These are phyloP conservation scores for Puccinia triticina DNA, from an alignment of 1,284 basidiomycete species.

Conservation along the genomic window DNA sequence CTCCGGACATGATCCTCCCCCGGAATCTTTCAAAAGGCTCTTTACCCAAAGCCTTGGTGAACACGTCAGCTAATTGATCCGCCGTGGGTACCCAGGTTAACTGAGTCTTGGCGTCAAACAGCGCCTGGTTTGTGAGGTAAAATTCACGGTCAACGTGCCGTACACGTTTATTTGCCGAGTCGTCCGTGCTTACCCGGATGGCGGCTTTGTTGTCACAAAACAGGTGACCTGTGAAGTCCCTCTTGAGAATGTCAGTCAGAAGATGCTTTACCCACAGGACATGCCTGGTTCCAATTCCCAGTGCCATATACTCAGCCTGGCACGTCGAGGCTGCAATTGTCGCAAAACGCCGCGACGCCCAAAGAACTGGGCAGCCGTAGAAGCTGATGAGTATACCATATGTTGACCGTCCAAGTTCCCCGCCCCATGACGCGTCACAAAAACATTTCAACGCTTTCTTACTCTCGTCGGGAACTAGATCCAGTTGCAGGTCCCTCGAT, in stretches of 20 bases:
- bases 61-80: slow-evolving; percentile 2
- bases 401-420: no score
- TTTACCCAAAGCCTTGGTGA: slow-evolving; percentile 21
- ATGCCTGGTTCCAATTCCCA: not conserved
- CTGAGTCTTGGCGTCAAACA: not conserved
- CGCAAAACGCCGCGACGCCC: not conserved
- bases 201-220: not conserved
- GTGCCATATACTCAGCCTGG: slow-evolving; percentile 18
- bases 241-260: not conserved
- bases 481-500: not conserved
- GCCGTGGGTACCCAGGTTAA: not conserved
- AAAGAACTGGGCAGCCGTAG: not conserved
- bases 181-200: not conserved
- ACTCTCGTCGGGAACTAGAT: not conserved
- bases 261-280: not conserved
- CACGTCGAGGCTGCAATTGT: not conserved
- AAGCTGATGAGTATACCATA: no score
- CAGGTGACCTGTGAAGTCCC: not conserved
- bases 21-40: no score
- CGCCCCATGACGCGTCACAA: not conserved
- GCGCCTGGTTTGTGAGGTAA: not conserved
- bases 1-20: no score
- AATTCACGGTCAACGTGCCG: not conserved
- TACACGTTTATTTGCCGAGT: not conserved
- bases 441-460: not conserved